Conservation (phyloP, 1,284 basidiomycete genomes). For the Calocybe gambosa region DNA sequence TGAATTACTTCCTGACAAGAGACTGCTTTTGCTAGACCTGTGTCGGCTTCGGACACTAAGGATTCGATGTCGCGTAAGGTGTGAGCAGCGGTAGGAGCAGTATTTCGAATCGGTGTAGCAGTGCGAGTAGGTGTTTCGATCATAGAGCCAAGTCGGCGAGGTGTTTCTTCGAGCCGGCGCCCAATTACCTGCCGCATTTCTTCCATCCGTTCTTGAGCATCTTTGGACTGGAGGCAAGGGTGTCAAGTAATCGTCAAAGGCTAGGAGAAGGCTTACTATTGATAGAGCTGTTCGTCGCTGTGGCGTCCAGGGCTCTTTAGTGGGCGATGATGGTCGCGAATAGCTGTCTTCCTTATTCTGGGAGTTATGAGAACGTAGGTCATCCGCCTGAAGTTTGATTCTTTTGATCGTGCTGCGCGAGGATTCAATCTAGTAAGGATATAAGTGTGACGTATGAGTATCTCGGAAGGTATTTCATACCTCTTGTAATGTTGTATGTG, state of each 20-base stretch:
- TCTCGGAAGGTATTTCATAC: constrained; percentile 34
- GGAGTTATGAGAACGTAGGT: constrained; percentile 25
- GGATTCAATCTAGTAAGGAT: constrained; percentile 49
- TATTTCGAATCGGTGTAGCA: constrained; percentile 8
- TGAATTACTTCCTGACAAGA: constrained; percentile 49
- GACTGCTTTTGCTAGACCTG: constrained; percentile 42
- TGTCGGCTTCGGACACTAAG: constrained; percentile 54
- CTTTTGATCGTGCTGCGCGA: constrained; percentile 63
- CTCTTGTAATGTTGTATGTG: constrained; percentile 59
- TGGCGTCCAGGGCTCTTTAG: constrained; percentile 42
- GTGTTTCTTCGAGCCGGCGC: constrained; percentile 47
- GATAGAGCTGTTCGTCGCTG: constrained; percentile 31
- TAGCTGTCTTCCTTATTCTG: constrained; percentile 29
- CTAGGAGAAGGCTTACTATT: constrained; percentile 31
- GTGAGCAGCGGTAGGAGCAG: constrained; percentile 17
- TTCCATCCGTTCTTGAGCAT: constrained; percentile 67
- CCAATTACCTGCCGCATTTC: constrained; percentile 72
- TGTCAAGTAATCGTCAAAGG: constrained; percentile 7
- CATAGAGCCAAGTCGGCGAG: constrained; percentile 35
- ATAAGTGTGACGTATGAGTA: constrained; percentile 13
- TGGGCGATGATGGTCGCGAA: constrained; percentile 47
- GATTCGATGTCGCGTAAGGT: constrained; percentile 39
- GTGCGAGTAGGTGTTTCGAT: constrained; percentile 27
- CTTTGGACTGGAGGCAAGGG: constrained; percentile 45
- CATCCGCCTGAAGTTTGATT: constrained; percentile 57